Evolutionary conservation across 352 stramenopile genomes (phyloP), one percentile per base, ranked within the genome.

Genomic region (Pythium biforme): DNA sequence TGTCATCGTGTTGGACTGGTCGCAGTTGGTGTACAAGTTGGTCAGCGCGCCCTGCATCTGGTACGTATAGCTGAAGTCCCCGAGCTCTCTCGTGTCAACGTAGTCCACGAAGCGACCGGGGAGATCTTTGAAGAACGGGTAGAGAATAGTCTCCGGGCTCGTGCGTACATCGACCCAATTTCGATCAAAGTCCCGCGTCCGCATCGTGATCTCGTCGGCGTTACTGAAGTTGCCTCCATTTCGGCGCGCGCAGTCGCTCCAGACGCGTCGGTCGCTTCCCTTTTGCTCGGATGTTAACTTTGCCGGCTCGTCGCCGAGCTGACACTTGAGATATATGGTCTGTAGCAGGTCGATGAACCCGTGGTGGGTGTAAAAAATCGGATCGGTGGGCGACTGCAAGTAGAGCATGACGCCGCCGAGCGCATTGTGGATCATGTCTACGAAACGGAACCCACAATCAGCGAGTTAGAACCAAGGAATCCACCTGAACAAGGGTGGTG

Each of bases 121-220:
- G 0, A 90, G 39, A 52, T 81, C 74, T 33, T 88, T 86, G 62
- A 90, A 90, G 70, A 82, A 90, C 26, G 60, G 72, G 52, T 87
- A 86, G 17, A 89, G 53, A 4, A 72, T 72, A 39, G 76, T 79
- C 29, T 75, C 70, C 0, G 70, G 59, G 40, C 68, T 56, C 34
- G 64, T 68, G 43, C 69, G 69, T 20, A 88, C 75, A 17, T 79
- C 68, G 4, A 77, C 70, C 50, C 62, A 73, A 3, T 50, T 41
- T 5, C 41, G 15, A 11, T 11, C 10, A 34, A 48, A 56, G 41
- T 67, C 34, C 0, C n/a, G 39, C 33, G 60, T 61, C 26, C 39
- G 54, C 51, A 61, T 67, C 20, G 53, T 62, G 49, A 71, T 50
- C 1, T 33, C 43, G 43, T 62, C 53, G 1, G 33, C 60, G 5